Evolutionary conservation across 2,329 filamentous ascomycete species (phyloP).

Genomic region (Alternaria sp.): DNA sequence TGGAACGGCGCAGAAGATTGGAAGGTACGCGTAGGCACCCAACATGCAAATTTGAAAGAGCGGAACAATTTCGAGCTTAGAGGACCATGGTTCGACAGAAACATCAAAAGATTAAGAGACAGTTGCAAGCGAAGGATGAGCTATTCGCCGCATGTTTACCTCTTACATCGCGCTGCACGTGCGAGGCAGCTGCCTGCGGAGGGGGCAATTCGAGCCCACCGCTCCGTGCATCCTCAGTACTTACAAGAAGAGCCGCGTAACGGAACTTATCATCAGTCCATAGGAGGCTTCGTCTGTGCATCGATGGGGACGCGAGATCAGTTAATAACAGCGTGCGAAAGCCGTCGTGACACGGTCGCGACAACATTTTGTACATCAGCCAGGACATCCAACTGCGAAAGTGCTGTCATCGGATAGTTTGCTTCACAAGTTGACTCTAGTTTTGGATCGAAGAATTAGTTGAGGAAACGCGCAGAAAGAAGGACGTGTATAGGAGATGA

Average conservation of each 20-base stretch:
- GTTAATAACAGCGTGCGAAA: not conserved
- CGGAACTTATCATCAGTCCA: rapidly evolving
- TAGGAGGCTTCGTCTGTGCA: not conserved
- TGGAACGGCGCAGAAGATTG: not conserved
- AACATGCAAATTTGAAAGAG: not conserved
- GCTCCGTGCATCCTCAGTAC: not conserved
- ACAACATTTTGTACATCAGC: not conserved
- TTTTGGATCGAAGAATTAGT: too few species aligned
- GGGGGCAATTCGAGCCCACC: not conserved
- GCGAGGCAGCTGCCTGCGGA: not conserved
- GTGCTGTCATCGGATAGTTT: too few species aligned
- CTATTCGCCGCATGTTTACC: not conserved
- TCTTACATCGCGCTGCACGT: not conserved
- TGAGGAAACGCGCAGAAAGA: not conserved
- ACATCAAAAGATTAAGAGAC: not conserved
- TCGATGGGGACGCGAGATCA: not conserved
- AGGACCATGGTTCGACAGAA: not conserved
- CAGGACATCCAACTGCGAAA: not conserved
- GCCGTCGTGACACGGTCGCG: not conserved
- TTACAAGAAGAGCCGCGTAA: not conserved
- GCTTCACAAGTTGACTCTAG: too few species aligned
- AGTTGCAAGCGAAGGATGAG: not conserved
- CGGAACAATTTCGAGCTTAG: too few species aligned
- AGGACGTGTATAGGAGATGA: not conserved
- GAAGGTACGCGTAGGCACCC: not conserved